These are phyloP conservation scores for Hypoxylon cercidicola DNA, from an alignment of 495 filamentous ascomycete species.

Conservation along the genomic window DNA sequence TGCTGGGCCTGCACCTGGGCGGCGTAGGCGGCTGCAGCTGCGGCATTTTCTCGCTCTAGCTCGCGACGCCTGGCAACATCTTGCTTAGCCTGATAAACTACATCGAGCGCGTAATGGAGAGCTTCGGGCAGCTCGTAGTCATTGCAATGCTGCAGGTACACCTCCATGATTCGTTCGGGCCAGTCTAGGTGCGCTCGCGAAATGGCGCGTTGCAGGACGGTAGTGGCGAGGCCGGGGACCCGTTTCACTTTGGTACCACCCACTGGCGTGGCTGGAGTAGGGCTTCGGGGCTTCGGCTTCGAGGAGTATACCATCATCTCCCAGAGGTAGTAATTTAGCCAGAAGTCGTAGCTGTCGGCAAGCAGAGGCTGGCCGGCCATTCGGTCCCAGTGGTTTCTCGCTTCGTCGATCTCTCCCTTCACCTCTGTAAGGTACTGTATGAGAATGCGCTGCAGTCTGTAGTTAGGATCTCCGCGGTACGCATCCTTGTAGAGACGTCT, in stretches of 20 bases:
- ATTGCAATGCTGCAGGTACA: slow-evolving; percentile 85
- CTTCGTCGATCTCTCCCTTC: slow-evolving; percentile 66
- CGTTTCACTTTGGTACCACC: slow-evolving; percentile 44
- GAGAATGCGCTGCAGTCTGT: slow-evolving; percentile 87
- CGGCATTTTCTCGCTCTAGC: slow-evolving; percentile 69
- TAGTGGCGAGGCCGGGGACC: slow-evolving; percentile 72
- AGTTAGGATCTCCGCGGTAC: slow-evolving; percentile 85
- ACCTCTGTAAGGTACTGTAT: slow-evolving; percentile 89
- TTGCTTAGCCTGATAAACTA: slow-evolving; percentile 72
- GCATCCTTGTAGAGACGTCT: slow-evolving; percentile 75
- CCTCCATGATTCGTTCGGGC: slow-evolving; percentile 88
- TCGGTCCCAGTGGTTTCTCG: slow-evolving; percentile 78
- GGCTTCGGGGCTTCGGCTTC: slow-evolving; percentile 54
- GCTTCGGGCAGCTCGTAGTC: slow-evolving; percentile 82
- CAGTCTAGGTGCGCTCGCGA: slow-evolving; percentile 79
- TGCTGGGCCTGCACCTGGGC: slow-evolving; percentile 48
- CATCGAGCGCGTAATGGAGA: slow-evolving; percentile 74
- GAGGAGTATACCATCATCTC: slow-evolving; percentile 73
- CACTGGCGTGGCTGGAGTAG: slow-evolving; percentile 52
- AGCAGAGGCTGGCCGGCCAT: slow-evolving; percentile 68
- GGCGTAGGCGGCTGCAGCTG: slow-evolving; percentile 61
- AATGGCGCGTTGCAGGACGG: slow-evolving; percentile 78
- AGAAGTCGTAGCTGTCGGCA: slow-evolving; percentile 86
- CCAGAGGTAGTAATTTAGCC: slow-evolving; percentile 90
- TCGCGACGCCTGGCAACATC: slow-evolving; percentile 72